phyloP scores from a whole-genome alignment of 2,329 filamentous ascomycete genomes.

The Fusarium torreyae region DNA sequence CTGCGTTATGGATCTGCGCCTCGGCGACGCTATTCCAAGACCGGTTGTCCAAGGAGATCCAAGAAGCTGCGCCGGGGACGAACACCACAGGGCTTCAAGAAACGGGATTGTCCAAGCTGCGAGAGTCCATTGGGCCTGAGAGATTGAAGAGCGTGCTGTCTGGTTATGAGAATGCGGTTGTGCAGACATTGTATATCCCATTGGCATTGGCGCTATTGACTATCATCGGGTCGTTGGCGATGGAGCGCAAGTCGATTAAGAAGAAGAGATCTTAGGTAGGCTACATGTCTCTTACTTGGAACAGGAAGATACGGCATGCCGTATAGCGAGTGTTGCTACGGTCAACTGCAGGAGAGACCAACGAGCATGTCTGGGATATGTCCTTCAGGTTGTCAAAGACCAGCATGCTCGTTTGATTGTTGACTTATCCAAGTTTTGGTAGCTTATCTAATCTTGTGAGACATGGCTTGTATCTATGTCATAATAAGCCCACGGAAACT shows the following conservation, averaged over 20 bases:
- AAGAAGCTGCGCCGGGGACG: slow-evolving; percentile 18
- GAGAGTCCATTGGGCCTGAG: slow-evolving; percentile 27
- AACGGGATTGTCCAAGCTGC: slow-evolving; percentile 33
- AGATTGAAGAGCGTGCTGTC: slow-evolving; percentile 31
- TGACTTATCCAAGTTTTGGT: too few species aligned
- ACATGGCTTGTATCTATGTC: too few species aligned
- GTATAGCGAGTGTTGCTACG: too few species aligned
- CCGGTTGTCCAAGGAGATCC: slow-evolving; percentile 36
- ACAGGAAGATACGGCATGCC: neutral
- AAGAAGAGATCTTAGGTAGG: slow-evolving; percentile 33
- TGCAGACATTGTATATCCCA: slow-evolving; percentile 46
- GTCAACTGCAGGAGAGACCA: too few species aligned
- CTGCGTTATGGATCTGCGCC: slow-evolving; percentile 46
- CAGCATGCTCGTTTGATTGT: too few species aligned
- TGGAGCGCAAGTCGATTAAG: slow-evolving; percentile 46
- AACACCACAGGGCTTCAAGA: slow-evolving; percentile 28
- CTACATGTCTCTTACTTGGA: too few species aligned
- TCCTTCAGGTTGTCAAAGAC: too few species aligned
- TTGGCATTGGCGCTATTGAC: slow-evolving; percentile 38
- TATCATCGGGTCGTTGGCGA: slow-evolving; percentile 38
- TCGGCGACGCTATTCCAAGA: slow-evolving; percentile 46
- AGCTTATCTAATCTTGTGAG: too few species aligned
- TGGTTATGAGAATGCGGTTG: slow-evolving; percentile 44
- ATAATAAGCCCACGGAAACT: too few species aligned
- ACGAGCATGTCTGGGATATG: too few species aligned